Evolutionary conservation across 163 green algal species (phyloP), one percentile per base, ranked within the genome.

Genomic region (Chlamydomonas reinhardtii): DNA sequence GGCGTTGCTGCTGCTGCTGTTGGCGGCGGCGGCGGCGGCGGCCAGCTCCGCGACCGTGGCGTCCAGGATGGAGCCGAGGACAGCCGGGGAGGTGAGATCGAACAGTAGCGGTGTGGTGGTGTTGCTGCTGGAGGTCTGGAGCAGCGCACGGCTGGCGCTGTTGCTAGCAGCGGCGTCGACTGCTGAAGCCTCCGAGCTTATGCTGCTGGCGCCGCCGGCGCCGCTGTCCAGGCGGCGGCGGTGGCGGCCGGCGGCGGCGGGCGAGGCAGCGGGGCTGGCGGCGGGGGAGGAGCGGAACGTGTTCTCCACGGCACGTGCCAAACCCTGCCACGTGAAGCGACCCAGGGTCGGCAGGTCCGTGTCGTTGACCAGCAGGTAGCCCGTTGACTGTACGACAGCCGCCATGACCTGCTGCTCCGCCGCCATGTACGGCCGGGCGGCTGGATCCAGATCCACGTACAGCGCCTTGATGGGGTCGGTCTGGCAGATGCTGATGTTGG

Each of bases 341-440:
- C 64, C 76, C 76, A 84, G 74, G 43, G 64, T 43, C 17, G 76
- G 76, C 64, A 84, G 76, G n/a, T 84, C 76, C 6, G 37, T 27
- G 65, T 64, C 12, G 29, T 17, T 25, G 64, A 16, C 35, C 32
- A 75, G 52, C 15, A 85, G 78, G 78, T 64, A 85, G 69, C 52
- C 52, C 32, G 79, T 52, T 0, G 54, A 70, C 68, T 85, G 79
- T 15, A 85, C 25, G 11, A 78, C 79, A 5, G 52, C 52, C 5
- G 79, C 34, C 79, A 85, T 85, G 31, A 78, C 79, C 54, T 85
- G 79, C 69, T 85, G 79, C 54, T 85, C 79, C 0, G 69, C 79
- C 4, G 16, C 43, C 78, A 85, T 69, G 16, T 76, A 56, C 31
- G 43, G 52, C 20, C 61, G 43, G 32, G 78, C 78, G 15, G 17